A percentile compares a stretch with the other conserved stretches of the same genome.
Conservation (phyloP, 202 grass and related monocot species). For the Panicum hallii region DNA sequence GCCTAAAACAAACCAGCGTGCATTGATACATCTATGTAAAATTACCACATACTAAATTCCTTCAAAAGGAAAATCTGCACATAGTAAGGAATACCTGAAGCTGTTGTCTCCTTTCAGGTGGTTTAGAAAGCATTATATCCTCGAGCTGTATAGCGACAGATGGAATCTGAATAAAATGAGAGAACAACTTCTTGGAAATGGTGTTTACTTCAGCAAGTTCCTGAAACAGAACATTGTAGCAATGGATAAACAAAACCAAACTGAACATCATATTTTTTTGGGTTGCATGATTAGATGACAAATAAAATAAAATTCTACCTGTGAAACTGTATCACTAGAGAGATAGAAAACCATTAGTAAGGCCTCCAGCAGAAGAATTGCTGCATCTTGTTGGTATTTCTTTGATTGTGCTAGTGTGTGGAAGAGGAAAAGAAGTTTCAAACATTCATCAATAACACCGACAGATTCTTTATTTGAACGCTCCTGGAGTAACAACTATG, state of each 20-base stretch:
- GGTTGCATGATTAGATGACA: constrained; percentile 12
- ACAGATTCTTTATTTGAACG: constrained; percentile 73
- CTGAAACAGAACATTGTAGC: constrained; percentile 49
- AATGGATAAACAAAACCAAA: neutral
- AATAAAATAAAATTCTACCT: constrained; percentile 55
- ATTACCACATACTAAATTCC: neutral
- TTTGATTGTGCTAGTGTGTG: constrained; percentile 71
- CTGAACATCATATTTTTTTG: constrained; percentile 6
- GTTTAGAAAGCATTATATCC: constrained; percentile 81
- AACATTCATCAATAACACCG: constrained; percentile 74
- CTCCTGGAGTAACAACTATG: constrained; percentile 61
- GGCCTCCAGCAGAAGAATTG: constrained; percentile 76
- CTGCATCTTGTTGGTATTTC: constrained; percentile 65
- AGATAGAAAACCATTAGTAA: constrained; percentile 78
- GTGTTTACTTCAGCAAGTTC: constrained; percentile 81
- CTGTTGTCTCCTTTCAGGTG: constrained; percentile 62
- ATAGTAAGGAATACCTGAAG: constrained; percentile 68
- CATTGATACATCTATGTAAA: neutral
- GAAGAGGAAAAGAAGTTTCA: constrained; percentile 87
- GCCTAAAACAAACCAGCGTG: constrained; percentile 12
- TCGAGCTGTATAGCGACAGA: constrained; percentile 75
- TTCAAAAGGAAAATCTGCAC: neutral
- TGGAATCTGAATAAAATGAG: constrained; percentile 96
- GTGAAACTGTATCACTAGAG: constrained; percentile 58
- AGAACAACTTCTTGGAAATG: constrained; percentile 72